Evolutionary conservation across 306 rosid species (phyloP).

Genomic region (Cucumis cinereus): DNA sequence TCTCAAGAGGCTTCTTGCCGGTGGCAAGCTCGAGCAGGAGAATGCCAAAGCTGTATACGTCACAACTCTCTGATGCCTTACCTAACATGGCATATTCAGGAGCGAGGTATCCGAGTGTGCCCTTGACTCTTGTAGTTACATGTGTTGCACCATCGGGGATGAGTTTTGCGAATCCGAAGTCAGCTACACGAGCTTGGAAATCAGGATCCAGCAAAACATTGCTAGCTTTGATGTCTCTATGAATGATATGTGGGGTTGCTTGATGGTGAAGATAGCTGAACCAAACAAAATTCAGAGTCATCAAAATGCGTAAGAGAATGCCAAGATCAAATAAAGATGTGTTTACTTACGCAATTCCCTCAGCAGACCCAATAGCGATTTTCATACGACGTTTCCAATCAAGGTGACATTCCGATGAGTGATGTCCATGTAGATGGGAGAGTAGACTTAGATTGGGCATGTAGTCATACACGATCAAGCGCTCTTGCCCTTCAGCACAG

Average conservation of each 20-base stretch:
- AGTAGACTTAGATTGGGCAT: conserved; percentile 88
- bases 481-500: conserved; percentile 97
- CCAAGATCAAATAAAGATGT: neutral
- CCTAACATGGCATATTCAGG: conserved; percentile 96
- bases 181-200: conserved; percentile 80
- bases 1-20: conserved; percentile 76
- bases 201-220: conserved; percentile 69
- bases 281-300: neutral
- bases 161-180: conserved; percentile 90
- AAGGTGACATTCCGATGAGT: conserved; percentile 75
- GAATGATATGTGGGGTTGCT: conserved; percentile 86
- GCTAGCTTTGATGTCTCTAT: conserved; percentile 84
- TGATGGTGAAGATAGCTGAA: conserved; percentile 93
- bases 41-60: conserved; percentile 86
- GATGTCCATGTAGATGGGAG: conserved; percentile 95
- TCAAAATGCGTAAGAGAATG: neutral
- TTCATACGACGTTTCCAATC: conserved; percentile 79
- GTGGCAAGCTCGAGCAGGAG: conserved; percentile 88
- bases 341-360: conserved; percentile 73
- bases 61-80: conserved; percentile 82
- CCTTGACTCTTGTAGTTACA: conserved; percentile 94
- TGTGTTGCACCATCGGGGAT: conserved; percentile 95
- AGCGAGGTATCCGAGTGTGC: conserved; percentile 95
- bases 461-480: conserved; percentile 78
- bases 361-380: conserved; percentile 86